Conservation (phyloP, 192 early-diverging fungal genomes). For the Coemansia interrupta region DNA sequence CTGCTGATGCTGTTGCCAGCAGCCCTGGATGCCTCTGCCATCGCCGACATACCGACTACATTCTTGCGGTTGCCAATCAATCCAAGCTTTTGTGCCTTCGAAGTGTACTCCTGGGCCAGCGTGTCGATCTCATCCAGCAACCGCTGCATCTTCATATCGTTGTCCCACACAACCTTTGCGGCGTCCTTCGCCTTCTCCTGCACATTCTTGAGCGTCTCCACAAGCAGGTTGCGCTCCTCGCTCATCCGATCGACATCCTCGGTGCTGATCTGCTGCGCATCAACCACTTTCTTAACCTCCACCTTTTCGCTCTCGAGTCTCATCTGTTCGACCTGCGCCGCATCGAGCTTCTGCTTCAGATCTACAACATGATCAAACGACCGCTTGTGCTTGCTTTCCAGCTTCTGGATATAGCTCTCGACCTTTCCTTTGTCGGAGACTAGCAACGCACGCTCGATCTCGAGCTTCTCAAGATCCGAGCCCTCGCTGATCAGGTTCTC, state of each 20-base stretch:
- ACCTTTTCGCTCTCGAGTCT: conserved; percentile 55
- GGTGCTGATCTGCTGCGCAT: conserved; percentile 71
- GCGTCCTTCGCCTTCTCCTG: conserved; percentile 59
- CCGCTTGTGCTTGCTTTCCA: conserved; percentile 57
- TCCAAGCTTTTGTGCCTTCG: conserved; percentile 48
- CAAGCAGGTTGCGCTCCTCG: conserved; percentile 67
- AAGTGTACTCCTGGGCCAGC: conserved; percentile 40
- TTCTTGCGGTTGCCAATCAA: conserved; percentile 33
- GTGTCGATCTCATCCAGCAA: conserved; percentile 60
- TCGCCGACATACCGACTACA: conserved; percentile 3
- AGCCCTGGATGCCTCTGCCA: not conserved
- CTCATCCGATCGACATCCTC: conserved; percentile 81
- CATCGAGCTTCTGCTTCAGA: conserved; percentile 40
- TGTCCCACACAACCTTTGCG: conserved; percentile 60
- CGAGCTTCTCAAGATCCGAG: conserved; percentile 55
- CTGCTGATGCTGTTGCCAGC: not conserved
- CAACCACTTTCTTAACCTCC: conserved; percentile 61
- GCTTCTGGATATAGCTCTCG: conserved; percentile 40
- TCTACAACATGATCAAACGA: conserved; percentile 38
- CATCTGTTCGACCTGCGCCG: conserved; percentile 47
- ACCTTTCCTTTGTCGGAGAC: conserved; percentile 62
- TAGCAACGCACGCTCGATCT: conserved; percentile 57
- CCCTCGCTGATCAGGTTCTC: conserved; percentile 36
- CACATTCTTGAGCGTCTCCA: conserved; percentile 51
- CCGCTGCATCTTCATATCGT: conserved; percentile 67